Conservation (phyloP, 169 alveolate genomes). For the Miamiensis avidus region DNA sequence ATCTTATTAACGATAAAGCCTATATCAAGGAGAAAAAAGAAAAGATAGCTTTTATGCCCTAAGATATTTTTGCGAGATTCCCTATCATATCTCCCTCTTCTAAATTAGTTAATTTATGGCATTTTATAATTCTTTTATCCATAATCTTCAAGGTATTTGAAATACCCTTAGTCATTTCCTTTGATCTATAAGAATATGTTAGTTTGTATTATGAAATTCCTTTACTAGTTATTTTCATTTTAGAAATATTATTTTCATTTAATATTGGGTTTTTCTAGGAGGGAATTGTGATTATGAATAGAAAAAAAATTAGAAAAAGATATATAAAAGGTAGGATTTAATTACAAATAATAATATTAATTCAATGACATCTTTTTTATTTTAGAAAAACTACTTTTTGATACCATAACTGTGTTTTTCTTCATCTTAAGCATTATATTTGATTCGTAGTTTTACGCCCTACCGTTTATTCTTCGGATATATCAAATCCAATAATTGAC, state of each 20-base stretch:
- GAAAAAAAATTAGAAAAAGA: conserved; percentile 2
- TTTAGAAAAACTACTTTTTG: background rate
- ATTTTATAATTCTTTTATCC: background rate
- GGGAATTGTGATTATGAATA: background rate
- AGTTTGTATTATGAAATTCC: conserved; percentile 1
- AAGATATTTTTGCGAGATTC: background rate
- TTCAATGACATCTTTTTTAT: background rate
- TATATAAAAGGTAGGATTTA: background rate
- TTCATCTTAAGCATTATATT: background rate
- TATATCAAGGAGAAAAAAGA: background rate
- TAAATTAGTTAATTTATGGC: background rate
- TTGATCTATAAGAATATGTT: background rate
- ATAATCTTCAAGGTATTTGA: background rate
- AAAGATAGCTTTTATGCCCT: background rate
- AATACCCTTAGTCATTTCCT: background rate
- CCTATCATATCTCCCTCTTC: background rate
- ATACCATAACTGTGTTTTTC: background rate
- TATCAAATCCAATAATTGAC: too few relatives aligned
- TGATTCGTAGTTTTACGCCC: background rate
- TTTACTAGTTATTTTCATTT: background rate
- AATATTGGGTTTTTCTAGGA: conserved; percentile 3
- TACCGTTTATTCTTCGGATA: background rate
- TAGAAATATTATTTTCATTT: background rate
- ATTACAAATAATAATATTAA: background rate
- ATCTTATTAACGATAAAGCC: background rate